Conservation (phyloP, 75 land plant species). For the Selaginella tamariscina region DNA sequence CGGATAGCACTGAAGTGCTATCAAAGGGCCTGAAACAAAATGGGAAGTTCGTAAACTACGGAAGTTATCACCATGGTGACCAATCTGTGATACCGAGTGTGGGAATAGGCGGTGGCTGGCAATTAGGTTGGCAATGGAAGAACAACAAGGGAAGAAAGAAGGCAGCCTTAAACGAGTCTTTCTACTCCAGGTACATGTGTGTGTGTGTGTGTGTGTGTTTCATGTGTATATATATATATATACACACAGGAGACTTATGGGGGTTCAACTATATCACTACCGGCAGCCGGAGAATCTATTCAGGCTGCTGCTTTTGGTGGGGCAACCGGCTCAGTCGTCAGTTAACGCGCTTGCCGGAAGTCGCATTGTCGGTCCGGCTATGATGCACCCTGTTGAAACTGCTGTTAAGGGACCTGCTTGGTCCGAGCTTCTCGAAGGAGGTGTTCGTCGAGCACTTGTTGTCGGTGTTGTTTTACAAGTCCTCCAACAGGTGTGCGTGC, state of each 20-base stretch:
- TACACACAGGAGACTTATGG: slow-evolving; percentile 24
- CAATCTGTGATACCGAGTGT: slow-evolving; percentile 29
- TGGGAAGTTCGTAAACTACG: not conserved
- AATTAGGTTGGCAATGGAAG: not conserved
- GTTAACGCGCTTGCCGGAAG: not conserved
- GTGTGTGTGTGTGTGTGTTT: too few species aligned
- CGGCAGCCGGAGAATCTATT: slow-evolving; percentile 24
- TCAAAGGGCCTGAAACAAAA: not conserved
- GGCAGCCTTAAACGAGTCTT: not conserved
- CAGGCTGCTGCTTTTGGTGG: slow-evolving; percentile 4
- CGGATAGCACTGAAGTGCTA: not conserved
- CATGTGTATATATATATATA: too few species aligned
- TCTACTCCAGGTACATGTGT: slow-evolving; percentile 19
- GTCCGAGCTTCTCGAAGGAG: not conserved
- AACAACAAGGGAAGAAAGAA: not conserved
- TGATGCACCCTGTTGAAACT: slow-evolving; percentile 10
- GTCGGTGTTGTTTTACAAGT: not conserved
- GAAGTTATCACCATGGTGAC: not conserved
- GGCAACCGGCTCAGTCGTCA: slow-evolving; percentile 4
- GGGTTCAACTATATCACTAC: slow-evolving; percentile 48
- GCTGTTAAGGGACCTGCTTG: not conserved
- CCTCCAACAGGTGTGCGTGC: not conserved
- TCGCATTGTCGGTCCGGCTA: not conserved
- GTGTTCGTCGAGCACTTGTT: not conserved
- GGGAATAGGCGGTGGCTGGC: not conserved